Evolutionary conservation across 306 rosid species (phyloP), one percentile per base, ranked within the genome.

Genomic region (Hippophae gyantsensis): DNA sequence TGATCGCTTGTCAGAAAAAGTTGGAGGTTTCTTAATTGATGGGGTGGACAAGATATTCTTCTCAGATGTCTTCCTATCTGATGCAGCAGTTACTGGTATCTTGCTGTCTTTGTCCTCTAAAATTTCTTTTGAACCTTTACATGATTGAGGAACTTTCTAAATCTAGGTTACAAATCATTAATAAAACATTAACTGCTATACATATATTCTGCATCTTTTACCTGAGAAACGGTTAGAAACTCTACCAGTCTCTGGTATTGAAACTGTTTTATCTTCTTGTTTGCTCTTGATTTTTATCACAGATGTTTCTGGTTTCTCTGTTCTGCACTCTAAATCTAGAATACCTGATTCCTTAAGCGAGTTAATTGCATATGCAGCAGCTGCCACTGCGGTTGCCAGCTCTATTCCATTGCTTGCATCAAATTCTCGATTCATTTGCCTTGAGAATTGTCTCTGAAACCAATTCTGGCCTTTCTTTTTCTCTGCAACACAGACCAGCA

Each of bases 151-250:
- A 73, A 8, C 11, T 55, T 45, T 32, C 42, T 25, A 25, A 59
- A 54, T 47, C 43, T 18, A 53, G 49, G 47, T 58, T 13, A 25
- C 42, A 49, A 32, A 51, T 42, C 50, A 32, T 2, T 8, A 10
- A 13, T 46, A 13, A 4, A 8, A n/a, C 7, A 54, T 62, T 9
- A 27, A 8, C 13, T 42, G 56, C 38, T 6, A 47, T 46, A 23
- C 25, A 6, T 52, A n/a, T 51, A 18, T 47, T 47, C 11, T 9
- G 54, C 11, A 40, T n/a, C n/a, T 61, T 41, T 66, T 77, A 92
- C 98, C 81, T 49, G 89, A 67, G 48, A 73, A 69, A 57, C 68
- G 66, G 62, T 72, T 75, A 61, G 89, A 77, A 61, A 57, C 68
- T 69, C 60, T 62, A 10, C 74, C 73, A 52, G 63, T 57, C 41